Evolutionary conservation across 371 early-diverging fungal species (phyloP).

Genomic region (Chytridiales sp.): DNA sequence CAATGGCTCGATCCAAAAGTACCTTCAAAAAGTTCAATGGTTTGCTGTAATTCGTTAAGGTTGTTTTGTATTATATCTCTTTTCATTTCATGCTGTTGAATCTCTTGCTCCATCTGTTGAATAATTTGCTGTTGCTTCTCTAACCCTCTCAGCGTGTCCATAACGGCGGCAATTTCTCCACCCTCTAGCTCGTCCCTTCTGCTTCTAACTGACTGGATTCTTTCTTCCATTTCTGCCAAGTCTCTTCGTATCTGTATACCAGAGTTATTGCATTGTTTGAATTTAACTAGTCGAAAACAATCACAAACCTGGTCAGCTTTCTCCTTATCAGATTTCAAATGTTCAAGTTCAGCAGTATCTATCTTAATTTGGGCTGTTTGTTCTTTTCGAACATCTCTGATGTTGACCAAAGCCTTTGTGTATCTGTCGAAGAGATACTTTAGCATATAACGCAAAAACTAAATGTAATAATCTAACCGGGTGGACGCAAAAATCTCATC

Average conservation of each 20-base stretch:
- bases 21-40: conserved; percentile 42
- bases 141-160: conserved; percentile 20
- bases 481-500: conserved; percentile 98
- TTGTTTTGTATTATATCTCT: conserved; percentile 39
- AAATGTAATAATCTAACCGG: conserved; percentile 53
- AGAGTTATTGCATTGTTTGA: neutral
- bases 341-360: conserved; percentile 64
- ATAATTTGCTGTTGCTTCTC: conserved; percentile 21
- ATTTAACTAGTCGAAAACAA: neutral
- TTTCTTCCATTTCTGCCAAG: conserved; percentile 11
- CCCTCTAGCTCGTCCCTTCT: conserved; percentile 51
- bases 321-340: conserved; percentile 65
- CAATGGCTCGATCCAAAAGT: neutral
- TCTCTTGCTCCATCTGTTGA: conserved; percentile 16
- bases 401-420: conserved; percentile 86
- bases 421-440: conserved; percentile 55
- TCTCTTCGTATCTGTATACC: conserved; percentile 5
- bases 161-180: conserved; percentile 35
- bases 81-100: conserved; percentile 37
- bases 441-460: conserved; percentile 1
- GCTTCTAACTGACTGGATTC: conserved; percentile 31
- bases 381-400: conserved; percentile 80
- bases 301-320: conserved; percentile 72
- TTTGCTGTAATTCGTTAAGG: conserved; percentile 50
- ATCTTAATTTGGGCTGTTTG: conserved; percentile 65